Evolutionary conservation across 176 grass and related monocot species (phyloP).

Genomic region (Eremochloa ophiuroides): DNA sequence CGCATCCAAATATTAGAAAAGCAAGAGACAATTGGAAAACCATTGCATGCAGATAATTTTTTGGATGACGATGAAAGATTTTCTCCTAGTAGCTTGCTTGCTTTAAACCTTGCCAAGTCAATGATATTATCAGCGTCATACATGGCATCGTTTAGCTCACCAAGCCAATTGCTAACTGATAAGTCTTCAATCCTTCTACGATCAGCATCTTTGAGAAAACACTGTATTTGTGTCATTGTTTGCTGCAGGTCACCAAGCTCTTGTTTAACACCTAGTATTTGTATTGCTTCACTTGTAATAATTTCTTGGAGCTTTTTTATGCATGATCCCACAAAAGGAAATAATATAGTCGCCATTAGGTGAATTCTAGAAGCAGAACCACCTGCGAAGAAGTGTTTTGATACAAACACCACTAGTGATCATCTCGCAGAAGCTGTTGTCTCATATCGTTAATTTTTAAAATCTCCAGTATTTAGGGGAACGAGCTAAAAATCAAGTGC

Average conservation of each 20-base stretch:
- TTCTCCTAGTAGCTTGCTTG: not conserved
- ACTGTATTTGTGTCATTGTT: conserved; percentile 3
- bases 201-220: conserved; percentile 24
- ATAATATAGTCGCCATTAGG: conserved; percentile 22
- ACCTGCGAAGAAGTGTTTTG: no score
- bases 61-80: not conserved
- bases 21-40: not conserved
- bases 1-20: not conserved
- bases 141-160: conserved; percentile 37
- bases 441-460: no score
- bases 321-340: conserved; percentile 8
- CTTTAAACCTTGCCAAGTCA: conserved; percentile 14
- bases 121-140: conserved; percentile 44
- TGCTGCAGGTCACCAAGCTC: conserved; percentile 5
- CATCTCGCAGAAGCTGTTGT: no score
- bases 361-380: not conserved
- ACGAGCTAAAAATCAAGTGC: no score
- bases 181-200: not conserved
- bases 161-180: conserved; percentile 13
- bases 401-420: no score
- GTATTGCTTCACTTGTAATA: not conserved
- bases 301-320: not conserved
- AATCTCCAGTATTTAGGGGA: no score
- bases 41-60: not conserved
- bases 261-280: conserved; percentile 24